Percentiles rank a stretch among this genome's conserved stretches.
These are phyloP conservation scores for Diatrype stigma DNA, from an alignment of 2,329 filamentous ascomycete species.

Conservation along the genomic window DNA sequence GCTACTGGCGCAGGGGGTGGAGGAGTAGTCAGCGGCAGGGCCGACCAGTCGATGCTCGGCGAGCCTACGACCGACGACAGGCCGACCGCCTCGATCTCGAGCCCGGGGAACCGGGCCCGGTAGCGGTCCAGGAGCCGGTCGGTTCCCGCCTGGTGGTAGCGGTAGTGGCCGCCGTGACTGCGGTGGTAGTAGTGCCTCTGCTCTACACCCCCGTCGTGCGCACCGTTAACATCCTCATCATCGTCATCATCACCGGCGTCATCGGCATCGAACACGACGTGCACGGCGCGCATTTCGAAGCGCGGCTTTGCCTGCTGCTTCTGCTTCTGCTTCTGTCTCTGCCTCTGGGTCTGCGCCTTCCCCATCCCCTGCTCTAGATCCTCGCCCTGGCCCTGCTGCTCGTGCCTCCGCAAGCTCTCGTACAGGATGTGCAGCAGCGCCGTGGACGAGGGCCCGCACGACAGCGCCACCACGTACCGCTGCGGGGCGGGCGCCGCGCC, in stretches of 20 bases:
- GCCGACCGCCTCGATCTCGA: slow-evolving; percentile 58
- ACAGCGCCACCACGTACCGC: slow-evolving; percentile 71
- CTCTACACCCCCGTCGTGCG: no score
- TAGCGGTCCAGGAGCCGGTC: slow-evolving; percentile 30
- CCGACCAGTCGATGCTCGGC: slow-evolving; percentile 49
- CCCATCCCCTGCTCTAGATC: no score
- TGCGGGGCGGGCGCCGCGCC: slow-evolving; percentile 33
- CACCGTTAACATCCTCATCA: no score
- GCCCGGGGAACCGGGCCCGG: slow-evolving; percentile 58
- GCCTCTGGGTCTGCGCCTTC: slow-evolving; percentile 19
- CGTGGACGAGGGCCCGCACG: slow-evolving; percentile 77
- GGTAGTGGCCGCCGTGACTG: no score
- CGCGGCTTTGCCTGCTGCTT: slow-evolving; percentile 6
- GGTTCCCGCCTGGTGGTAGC: background rate
- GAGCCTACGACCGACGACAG: slow-evolving; percentile 59
- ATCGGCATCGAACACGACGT: slow-evolving; percentile 42
- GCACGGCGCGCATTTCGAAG: slow-evolving; percentile 63
- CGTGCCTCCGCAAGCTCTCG: slow-evolving; percentile 60
- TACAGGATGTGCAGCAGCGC: slow-evolving; percentile 73
- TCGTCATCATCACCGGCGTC: slow-evolving; percentile 6
- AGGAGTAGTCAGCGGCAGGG: slow-evolving; percentile 28
- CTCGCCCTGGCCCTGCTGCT: no score
- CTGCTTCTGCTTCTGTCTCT: slow-evolving; percentile 46
- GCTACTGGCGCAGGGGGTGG: slow-evolving; percentile 1
- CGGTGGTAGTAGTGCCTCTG: no score